phyloP scores from a whole-genome alignment of 257 asterid genomes.

The Solanum pennellii region DNA sequence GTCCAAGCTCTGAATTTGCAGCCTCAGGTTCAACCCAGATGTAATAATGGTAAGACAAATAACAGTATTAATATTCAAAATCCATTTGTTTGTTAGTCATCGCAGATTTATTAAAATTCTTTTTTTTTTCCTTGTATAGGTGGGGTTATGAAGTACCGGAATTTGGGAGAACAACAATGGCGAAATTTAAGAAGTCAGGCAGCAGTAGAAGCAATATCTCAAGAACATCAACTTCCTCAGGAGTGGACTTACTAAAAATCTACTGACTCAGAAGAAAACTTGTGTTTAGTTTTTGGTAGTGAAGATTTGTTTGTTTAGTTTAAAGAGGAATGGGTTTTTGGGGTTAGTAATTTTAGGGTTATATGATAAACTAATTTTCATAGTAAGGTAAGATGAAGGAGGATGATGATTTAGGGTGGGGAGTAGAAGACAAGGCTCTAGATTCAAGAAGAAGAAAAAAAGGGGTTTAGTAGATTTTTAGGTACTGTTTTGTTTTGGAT shows the following conservation, averaged over 20 bases:
- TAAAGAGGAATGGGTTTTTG: background rate
- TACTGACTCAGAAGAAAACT: slow-evolving; percentile 12
- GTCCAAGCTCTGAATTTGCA: slow-evolving; percentile 53
- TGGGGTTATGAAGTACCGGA: slow-evolving; percentile 1
- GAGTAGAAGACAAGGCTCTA: background rate
- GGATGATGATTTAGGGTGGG: background rate
- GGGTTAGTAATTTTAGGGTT: background rate
- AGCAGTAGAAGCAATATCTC: slow-evolving; percentile 2
- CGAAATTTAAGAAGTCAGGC: slow-evolving; percentile 3
- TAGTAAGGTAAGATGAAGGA: background rate
- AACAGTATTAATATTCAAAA: too few species aligned
- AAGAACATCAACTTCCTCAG: slow-evolving; percentile 51
- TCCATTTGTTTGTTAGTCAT: background rate
- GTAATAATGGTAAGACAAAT: background rate
- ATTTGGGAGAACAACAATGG: slow-evolving; percentile 20
- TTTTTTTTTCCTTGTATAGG: background rate
- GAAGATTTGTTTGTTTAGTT: background rate
- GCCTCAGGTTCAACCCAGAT: background rate
- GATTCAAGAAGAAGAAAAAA: background rate
- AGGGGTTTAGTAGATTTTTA: background rate
- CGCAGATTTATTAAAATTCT: background rate
- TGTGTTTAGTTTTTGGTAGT: background rate
- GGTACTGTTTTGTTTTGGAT: slow-evolving; percentile 5
- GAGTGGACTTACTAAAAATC: slow-evolving; percentile 43
- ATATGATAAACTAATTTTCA: slow-evolving; percentile 8